These are phyloP conservation scores for Cutaneotrichosporon spelunceum DNA, from an alignment of 1,284 basidiomycete genomes.

Conservation along the genomic window DNA sequence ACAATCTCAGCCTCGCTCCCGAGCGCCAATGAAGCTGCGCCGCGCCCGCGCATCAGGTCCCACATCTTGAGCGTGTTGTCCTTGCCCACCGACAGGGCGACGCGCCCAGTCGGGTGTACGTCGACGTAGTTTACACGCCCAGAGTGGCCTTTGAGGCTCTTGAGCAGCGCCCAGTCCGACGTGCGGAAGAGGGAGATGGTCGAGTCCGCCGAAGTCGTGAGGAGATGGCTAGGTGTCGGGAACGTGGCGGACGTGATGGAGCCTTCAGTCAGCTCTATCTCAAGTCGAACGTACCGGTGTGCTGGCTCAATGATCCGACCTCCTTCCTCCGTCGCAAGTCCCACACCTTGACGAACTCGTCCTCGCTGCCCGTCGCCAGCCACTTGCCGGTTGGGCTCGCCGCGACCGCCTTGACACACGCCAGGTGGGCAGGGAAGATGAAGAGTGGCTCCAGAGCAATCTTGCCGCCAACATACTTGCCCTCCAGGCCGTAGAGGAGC, in stretches of 20 bases:
- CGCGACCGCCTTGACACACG: slow-evolving; percentile 83
- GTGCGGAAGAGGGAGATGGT: slow-evolving; percentile 85
- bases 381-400: slow-evolving; percentile 89
- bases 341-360: slow-evolving; percentile 98
- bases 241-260: slow-evolving; percentile 88
- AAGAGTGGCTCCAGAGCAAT: slow-evolving; percentile 71
- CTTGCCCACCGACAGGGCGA: slow-evolving; percentile 85
- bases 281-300: slow-evolving; percentile 64
- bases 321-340: slow-evolving; percentile 85
- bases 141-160: slow-evolving; percentile 86
- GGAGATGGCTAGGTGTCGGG: slow-evolving; percentile 79
- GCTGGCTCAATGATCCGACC: slow-evolving; percentile 86
- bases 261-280: slow-evolving; percentile 54
- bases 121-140: slow-evolving; percentile 85
- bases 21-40: slow-evolving; percentile 79
- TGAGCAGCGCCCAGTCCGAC: slow-evolving; percentile 87
- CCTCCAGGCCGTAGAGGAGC: slow-evolving; percentile 84
- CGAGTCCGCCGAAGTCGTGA: slow-evolving; percentile 86
- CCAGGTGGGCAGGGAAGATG: slow-evolving; percentile 94
- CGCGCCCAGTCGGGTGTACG: slow-evolving; percentile 86
- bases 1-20: slow-evolving; percentile 86
- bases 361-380: slow-evolving; percentile 89
- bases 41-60: slow-evolving; percentile 94
- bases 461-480: slow-evolving; percentile 49
- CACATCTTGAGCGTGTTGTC: slow-evolving; percentile 92